Evolutionary conservation across 2,329 filamentous ascomycete genomes (phyloP), one percentile per base, ranked within the genome.

Genomic region (Sporothrix brasiliensis): DNA sequence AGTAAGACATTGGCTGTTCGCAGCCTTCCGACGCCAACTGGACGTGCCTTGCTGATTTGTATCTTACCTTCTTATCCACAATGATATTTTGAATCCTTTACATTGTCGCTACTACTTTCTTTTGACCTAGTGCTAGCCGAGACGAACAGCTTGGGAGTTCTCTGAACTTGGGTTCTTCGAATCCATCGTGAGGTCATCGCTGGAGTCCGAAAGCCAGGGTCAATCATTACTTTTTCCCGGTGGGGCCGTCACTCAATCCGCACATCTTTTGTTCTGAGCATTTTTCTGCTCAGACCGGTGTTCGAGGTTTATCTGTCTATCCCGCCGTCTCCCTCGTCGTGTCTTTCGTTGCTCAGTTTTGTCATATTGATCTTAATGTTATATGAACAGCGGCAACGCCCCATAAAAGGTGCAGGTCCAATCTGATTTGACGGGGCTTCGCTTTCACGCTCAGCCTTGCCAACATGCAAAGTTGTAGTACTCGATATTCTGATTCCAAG

Each of bases 201-300:
- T 50, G 47, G 21, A n/a, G 21, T 21, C 30, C 16, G 21, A 16
- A 13, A 11, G 30, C 21, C 60, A 30, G 24, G 41, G 24, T 4
- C 41, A 30, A 39, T 66, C 63, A 11, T 39, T 52, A 19, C 47
- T 66, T 53, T 66, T 52, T 66, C 47, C 63, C 47, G 63, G 63
- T 47, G 63, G 61, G 63, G 27, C 44, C 47, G 63, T 47, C 16
- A 13, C 27, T 13, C 14, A n/a, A 16, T 34, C 27, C 27, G 27
- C 27, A 30, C 27, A 30, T 14, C 54, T 5, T 19, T n/a, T 30
- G 53, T 21, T 34, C 34, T 34, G 34, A 34, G 24, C 11, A 53
- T 24, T 27, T 53, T 24, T 53, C 21, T 16, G 56, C 39, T 14
- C 9, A 21, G 56, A 24, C 56, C 39, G 24, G 41, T 61, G n/a